Base-by-base conservation (phyloP, 2,329 filamentous ascomycete species). In the Botryotinia calthae region DNA sequence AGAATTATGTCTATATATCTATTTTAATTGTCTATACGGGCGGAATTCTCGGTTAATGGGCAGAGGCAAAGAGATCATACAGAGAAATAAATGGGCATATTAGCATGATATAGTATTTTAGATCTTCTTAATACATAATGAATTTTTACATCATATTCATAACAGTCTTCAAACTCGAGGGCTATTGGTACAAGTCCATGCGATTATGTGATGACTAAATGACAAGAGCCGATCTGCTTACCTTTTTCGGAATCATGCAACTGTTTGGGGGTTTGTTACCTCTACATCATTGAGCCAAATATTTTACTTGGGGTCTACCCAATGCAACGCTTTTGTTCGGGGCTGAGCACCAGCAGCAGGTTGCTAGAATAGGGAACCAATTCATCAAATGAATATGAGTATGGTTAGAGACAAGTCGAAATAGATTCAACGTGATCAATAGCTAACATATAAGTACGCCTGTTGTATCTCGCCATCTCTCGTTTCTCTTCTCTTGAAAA, bases 391-490 rank as follows among this genome's bases (percentile, higher is more conserved):
- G 69, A 64, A 10, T 28, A 18, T 54, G n/a, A 28, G 51, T 12
- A 28, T 28, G 51, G 8, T 54, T 16, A n/a, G 10, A 54, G n/a
- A 18, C 12, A 2, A 8, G 3, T 54, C 1, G 5, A 12, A 0
- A 54, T 18, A 18, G 2, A 4, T 54, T 5, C 28, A 54, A 28
- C 76, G 77, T 18, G 78, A 80, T 64, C 74, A 74, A 7, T 65
- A 74, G 25, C 62, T 16, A 18, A 16, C 20, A 1, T 77, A 80
- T 71, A 77, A 79, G 67, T 79, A 77, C 76, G 61, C 31, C 4
- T 10, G 3, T 34, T 58, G 3, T 9, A 59, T 34, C 56, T 34
- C 18, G 0, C 34, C 9, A 22, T 9, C 28, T 34, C 54, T n/a
- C 48, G 10, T n/a, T 51, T n/a, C 37, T 63, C 44, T 22, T 42